phyloP scores from a whole-genome alignment of 73 alveolate species.

The Symbiodinium pilosum region DNA sequence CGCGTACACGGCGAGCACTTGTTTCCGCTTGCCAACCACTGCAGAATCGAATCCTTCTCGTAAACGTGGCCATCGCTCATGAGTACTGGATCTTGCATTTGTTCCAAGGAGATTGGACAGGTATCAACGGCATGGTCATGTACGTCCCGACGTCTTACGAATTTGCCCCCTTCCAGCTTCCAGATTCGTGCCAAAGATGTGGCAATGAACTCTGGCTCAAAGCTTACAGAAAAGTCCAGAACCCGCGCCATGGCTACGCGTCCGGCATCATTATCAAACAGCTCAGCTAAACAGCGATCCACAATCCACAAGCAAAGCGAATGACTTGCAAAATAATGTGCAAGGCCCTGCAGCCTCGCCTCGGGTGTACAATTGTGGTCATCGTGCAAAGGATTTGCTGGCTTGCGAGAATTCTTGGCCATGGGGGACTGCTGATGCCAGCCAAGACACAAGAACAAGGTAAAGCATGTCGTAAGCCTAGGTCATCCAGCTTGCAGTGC shows the following conservation, averaged over 20 bases:
- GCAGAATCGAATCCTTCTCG: constrained; percentile 3
- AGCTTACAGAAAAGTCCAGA: neutral
- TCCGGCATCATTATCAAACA: neutral
- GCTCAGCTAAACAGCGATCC: neutral
- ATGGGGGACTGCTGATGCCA: too few species aligned
- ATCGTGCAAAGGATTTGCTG: too few species aligned
- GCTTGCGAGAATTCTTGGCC: too few species aligned
- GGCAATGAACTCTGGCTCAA: neutral
- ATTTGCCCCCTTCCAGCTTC: neutral
- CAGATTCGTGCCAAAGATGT: neutral
- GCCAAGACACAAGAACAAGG: neutral
- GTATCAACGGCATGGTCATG: neutral
- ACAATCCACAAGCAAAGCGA: too few species aligned
- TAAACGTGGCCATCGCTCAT: neutral
- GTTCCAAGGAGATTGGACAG: neutral
- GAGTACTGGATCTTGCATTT: neutral
- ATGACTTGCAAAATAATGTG: too few species aligned
- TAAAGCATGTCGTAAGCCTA: constrained; percentile 1
- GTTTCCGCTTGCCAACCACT: neutral
- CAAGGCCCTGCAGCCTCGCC: too few species aligned
- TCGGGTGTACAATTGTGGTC: too few species aligned
- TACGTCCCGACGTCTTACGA: neutral
- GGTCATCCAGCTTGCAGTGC: neutral
- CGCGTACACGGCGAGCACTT: neutral
- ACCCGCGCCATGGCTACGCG: neutral